Percentiles rank a stretch among this genome's conserved stretches.
phyloP scores from a whole-genome alignment of 1,284 basidiomycete genomes.

The Rhodotorula sp. region DNA sequence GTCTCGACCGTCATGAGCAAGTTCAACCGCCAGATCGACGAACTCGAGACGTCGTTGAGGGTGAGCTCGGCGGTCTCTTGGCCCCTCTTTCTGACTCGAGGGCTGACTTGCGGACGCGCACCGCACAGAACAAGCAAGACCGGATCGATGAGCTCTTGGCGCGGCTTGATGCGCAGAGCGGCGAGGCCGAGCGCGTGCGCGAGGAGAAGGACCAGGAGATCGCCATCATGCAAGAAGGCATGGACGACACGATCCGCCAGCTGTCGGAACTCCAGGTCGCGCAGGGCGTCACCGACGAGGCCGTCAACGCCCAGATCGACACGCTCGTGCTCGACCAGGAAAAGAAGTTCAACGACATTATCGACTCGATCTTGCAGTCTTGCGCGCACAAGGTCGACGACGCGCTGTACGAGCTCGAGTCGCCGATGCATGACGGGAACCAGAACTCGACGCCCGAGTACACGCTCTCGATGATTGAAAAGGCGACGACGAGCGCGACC shows the following conservation, averaged over 20 bases:
- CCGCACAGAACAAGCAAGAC: conserved; percentile 75
- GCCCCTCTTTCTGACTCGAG: conserved; percentile 17
- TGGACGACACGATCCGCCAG: conserved; percentile 90
- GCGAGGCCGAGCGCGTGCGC: conserved; percentile 73
- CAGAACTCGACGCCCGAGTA: conserved; percentile 96
- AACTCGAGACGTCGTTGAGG: conserved; percentile 89
- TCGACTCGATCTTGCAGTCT: conserved; percentile 95
- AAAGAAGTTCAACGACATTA: conserved; percentile 97
- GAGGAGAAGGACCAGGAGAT: conserved; percentile 99
- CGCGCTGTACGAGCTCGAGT: conserved; percentile 94
- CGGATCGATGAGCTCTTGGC: conserved; percentile 86
- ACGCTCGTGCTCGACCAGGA: conserved; percentile 94
- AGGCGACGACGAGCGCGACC: conserved; percentile 86
- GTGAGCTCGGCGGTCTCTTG: conserved; percentile 57
- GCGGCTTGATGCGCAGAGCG: conserved; percentile 72
- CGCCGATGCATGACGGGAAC: conserved; percentile 89
- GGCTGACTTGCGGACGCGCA: not conserved
- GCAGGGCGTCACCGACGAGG: conserved; percentile 79
- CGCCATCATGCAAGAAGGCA: conserved; percentile 89
- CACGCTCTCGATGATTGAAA: conserved; percentile 97
- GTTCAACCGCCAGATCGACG: conserved; percentile 93
- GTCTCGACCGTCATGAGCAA: conserved; percentile 83
- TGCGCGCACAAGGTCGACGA: conserved; percentile 98
- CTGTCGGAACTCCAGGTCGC: conserved; percentile 83
- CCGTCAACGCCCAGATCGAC: conserved; percentile 93